Percentiles rank a stretch among this genome's conserved stretches.
These are phyloP conservation scores for Chamaecyparis obtusa DNA, from an alignment of 75 land plant species.

Conservation along the genomic window DNA sequence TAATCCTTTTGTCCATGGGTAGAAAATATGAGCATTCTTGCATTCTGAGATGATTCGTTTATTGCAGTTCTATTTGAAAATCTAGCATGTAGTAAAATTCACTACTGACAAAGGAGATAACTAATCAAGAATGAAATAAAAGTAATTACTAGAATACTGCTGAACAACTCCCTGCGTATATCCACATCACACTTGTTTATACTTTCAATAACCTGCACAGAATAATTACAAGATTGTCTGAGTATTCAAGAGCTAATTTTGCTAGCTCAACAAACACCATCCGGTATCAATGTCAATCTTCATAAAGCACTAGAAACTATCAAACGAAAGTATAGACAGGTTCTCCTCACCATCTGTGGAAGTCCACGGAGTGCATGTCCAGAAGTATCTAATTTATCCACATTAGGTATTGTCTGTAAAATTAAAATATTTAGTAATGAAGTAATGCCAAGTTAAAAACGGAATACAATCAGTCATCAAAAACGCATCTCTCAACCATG, in stretches of 20 bases:
- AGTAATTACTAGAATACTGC: conserved; percentile 71
- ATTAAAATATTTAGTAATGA: neutral
- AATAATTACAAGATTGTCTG: conserved; percentile 11
- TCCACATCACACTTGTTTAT: conserved; percentile 92
- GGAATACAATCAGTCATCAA: neutral
- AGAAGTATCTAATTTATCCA: conserved; percentile 59
- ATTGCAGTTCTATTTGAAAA: neutral
- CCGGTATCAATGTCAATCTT: neutral
- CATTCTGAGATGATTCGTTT: neutral
- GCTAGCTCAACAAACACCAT: neutral
- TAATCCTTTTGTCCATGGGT: neutral
- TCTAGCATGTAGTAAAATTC: neutral
- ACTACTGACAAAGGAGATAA: neutral
- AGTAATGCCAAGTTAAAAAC: neutral
- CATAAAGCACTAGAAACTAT: neutral
- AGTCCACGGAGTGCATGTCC: conserved; percentile 60
- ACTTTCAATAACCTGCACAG: conserved; percentile 80
- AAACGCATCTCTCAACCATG: neutral
- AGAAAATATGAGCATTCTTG: neutral
- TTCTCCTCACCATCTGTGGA: conserved; percentile 76
- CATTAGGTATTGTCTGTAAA: conserved; percentile 79
- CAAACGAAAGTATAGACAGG: neutral
- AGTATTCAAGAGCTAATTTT: neutral
- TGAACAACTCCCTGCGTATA: conserved; percentile 85
- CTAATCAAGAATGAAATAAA: neutral